Evolutionary conservation across 1,139 yeast genomes (phyloP).

Genomic region (Hansenula lynferdii): DNA sequence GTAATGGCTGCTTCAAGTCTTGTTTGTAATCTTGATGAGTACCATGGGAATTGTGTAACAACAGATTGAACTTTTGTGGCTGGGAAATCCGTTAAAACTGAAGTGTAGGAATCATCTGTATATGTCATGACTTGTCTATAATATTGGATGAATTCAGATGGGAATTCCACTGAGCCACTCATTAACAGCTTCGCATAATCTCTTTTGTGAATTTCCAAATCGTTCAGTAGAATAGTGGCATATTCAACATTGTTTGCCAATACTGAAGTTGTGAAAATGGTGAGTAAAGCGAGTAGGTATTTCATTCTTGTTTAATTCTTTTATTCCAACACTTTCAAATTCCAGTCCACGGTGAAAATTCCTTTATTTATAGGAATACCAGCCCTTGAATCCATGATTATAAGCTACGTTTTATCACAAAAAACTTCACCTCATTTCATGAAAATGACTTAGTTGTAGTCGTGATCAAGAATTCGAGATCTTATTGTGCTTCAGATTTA

Average conservation of each 20-base stretch:
- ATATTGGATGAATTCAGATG: conserved; percentile 8
- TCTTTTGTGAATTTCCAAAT: neutral
- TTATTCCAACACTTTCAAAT: too few relatives aligned
- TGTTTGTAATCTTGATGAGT: conserved; percentile 29
- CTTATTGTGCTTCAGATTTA: neutral
- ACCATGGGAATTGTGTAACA: conserved; percentile 35
- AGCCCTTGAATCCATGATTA: too few relatives aligned
- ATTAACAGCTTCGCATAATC: neutral
- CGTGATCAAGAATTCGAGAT: too few relatives aligned
- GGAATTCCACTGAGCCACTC: neutral
- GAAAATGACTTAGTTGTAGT: too few relatives aligned
- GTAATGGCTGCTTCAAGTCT: neutral
- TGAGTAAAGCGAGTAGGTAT: neutral
- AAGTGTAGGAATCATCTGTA: conserved; percentile 34
- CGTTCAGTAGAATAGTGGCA: neutral
- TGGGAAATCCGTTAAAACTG: conserved; percentile 22
- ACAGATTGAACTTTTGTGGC: conserved; percentile 23
- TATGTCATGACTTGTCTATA: conserved; percentile 28
- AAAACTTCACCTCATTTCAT: too few relatives aligned
- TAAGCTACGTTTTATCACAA: too few relatives aligned
- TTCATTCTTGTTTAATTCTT: too few relatives aligned
- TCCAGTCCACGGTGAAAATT: too few relatives aligned
- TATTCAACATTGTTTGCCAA: neutral
- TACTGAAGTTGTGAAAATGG: neutral
- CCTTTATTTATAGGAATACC: neutral